These are phyloP conservation scores for Ophidiomyces ophidiicola DNA, from an alignment of 2,329 filamentous ascomycete genomes.

Conservation along the genomic window DNA sequence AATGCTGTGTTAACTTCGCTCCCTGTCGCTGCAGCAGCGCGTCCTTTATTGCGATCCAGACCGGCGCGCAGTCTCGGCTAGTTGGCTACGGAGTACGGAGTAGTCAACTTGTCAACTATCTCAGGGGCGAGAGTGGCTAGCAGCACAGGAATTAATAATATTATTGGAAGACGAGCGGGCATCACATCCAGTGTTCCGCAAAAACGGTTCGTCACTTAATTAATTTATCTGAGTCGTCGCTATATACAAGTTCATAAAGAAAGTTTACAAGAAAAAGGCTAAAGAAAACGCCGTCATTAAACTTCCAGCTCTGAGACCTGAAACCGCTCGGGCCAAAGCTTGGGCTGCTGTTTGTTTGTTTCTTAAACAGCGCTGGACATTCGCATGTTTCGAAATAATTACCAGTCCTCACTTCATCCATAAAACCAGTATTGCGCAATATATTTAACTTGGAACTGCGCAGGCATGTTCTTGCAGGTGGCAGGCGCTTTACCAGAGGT, in stretches of 20 bases:
- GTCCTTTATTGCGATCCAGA: too few relatives aligned
- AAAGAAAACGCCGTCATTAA: not conserved
- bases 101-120: too few relatives aligned
- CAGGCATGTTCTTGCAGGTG: conserved; percentile 24
- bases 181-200: not conserved
- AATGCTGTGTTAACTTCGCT: too few relatives aligned
- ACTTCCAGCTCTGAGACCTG: not conserved
- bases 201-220: not conserved
- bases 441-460: conserved; percentile 28
- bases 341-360: not conserved
- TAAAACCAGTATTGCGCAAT: conserved; percentile 36
- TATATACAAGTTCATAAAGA: not conserved
- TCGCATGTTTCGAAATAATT: too few relatives aligned
- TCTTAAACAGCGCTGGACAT: not conserved
- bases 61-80: too few relatives aligned
- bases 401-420: too few relatives aligned
- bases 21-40: too few relatives aligned
- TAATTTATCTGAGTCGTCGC: not conserved
- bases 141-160: too few relatives aligned
- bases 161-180: not conserved
- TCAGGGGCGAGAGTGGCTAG: too few relatives aligned
- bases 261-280: not conserved
- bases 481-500: conserved; percentile 26
- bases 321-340: not conserved
- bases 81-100: too few relatives aligned